These are phyloP conservation scores for Phytophthora chlamydospora DNA, from an alignment of 352 stramenopile species.

Conservation along the genomic window DNA sequence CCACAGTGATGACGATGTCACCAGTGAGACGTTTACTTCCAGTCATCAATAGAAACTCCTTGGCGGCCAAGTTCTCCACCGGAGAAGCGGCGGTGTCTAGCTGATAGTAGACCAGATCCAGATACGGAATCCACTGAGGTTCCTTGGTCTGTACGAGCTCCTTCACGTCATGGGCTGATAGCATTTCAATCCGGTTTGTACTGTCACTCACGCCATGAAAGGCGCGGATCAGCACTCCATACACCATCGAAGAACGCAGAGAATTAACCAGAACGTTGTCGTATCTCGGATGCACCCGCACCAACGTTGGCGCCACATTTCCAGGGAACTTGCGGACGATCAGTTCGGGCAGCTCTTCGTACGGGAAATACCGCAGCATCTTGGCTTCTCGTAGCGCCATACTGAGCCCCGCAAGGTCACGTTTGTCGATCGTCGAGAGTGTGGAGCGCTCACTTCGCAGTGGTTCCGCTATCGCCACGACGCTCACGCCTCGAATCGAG, in stretches of 20 bases:
- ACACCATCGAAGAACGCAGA: slow-evolving; percentile 62
- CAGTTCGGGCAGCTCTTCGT: slow-evolving; percentile 64
- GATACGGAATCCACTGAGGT: slow-evolving; percentile 58
- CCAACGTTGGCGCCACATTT: slow-evolving; percentile 48
- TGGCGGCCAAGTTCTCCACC: slow-evolving; percentile 53
- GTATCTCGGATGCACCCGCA: slow-evolving; percentile 55
- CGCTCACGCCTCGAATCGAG: slow-evolving; percentile 55
- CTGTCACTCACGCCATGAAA: slow-evolving; percentile 14
- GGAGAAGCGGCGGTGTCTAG: slow-evolving; percentile 33
- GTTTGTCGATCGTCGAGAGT: slow-evolving; percentile 50
- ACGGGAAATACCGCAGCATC: slow-evolving; percentile 67
- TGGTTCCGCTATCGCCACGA: slow-evolving; percentile 62
- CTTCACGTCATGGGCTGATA: slow-evolving; percentile 60
- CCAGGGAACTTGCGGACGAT: slow-evolving; percentile 50
- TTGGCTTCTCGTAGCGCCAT: slow-evolving; percentile 52
- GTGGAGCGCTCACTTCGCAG: slow-evolving; percentile 42
- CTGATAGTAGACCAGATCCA: slow-evolving; percentile 70
- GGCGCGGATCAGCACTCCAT: slow-evolving; percentile 63
- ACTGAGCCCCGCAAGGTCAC: slow-evolving; percentile 57
- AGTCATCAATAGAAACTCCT: slow-evolving; percentile 55
- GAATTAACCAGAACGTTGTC: slow-evolving; percentile 68
- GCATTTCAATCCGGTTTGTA: slow-evolving; percentile 36
- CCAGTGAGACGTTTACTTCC: slow-evolving; percentile 33
- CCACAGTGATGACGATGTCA: slow-evolving; percentile 70
- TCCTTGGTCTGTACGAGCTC: slow-evolving; percentile 51